These are phyloP conservation scores for Gillenia trifoliata DNA, from an alignment of 306 rosid genomes.

Conservation along the genomic window DNA sequence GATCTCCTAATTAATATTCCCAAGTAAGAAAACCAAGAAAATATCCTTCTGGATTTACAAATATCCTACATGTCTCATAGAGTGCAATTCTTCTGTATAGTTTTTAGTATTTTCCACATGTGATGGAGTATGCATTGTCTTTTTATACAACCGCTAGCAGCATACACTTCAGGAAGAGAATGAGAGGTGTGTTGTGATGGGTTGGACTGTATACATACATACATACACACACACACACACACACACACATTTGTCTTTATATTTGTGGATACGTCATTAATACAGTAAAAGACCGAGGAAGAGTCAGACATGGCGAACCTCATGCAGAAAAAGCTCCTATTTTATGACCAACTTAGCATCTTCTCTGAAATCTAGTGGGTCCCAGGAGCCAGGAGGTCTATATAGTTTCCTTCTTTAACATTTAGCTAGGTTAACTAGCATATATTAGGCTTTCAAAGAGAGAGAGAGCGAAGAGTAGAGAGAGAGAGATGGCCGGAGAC, in stretches of 20 bases:
- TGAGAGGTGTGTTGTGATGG: background rate
- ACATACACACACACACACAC: no score
- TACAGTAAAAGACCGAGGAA: background rate
- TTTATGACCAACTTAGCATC: background rate
- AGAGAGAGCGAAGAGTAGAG: background rate
- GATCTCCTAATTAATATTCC: background rate
- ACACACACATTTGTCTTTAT: background rate
- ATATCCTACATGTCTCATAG: background rate
- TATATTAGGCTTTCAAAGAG: background rate
- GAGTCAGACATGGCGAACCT: constrained; percentile 18
- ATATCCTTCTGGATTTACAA: background rate
- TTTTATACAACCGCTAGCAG: background rate
- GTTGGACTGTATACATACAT: background rate
- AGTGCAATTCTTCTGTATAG: background rate
- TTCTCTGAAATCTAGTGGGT: background rate
- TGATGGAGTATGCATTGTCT: background rate
- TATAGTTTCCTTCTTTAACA: background rate
- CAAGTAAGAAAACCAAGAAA: background rate
- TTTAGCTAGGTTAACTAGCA: background rate
- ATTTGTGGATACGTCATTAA: background rate
- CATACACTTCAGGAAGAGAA: background rate
- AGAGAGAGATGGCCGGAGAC: constrained; percentile 22
- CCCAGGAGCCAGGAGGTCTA: background rate
- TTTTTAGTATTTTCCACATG: background rate
- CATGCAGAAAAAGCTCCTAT: background rate